Percentiles rank a stretch among this genome's conserved stretches.
Conservation (phyloP, 176 grass and related monocot species). For the Triticum monococcum region DNA sequence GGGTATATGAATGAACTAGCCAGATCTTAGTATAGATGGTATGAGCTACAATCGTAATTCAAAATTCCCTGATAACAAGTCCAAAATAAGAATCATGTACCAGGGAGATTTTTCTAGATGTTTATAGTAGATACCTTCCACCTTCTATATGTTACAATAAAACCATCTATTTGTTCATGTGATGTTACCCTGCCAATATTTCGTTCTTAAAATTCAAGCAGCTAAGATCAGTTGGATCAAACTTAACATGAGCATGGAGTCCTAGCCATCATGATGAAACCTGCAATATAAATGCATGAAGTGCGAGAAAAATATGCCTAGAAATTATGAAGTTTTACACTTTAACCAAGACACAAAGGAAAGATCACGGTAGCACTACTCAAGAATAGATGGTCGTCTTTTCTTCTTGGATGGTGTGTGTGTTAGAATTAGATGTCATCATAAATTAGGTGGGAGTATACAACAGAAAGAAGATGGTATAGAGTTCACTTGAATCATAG, state of each 20-base stretch:
- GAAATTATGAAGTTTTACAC: not conserved
- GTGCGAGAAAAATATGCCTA: no score
- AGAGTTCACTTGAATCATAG: no score
- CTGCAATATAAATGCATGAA: slow-evolving; percentile 32
- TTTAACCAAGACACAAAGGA: not conserved
- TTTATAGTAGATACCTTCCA: not conserved
- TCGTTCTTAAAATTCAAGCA: slow-evolving; percentile 69
- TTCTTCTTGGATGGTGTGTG: no score
- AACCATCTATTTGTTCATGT: slow-evolving; percentile 71
- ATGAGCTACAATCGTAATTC: not conserved
- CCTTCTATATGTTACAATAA: not conserved
- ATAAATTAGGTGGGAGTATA: no score
- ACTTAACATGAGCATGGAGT: slow-evolving; percentile 72
- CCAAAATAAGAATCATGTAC: slow-evolving; percentile 26
- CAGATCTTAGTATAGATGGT: not conserved
- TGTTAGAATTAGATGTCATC: no score
- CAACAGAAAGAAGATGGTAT: no score
- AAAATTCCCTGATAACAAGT: not conserved
- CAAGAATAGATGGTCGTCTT: no score
- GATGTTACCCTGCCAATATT: slow-evolving; percentile 47
- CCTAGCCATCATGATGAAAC: slow-evolving; percentile 68
- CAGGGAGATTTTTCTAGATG: slow-evolving; percentile 82
- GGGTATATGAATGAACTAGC: slow-evolving; percentile 9
- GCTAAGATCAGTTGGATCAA: slow-evolving; percentile 73
- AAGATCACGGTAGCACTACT: no score